These are phyloP conservation scores for Bipolaris cookei DNA, from an alignment of 2,329 filamentous ascomycete species.

Conservation along the genomic window DNA sequence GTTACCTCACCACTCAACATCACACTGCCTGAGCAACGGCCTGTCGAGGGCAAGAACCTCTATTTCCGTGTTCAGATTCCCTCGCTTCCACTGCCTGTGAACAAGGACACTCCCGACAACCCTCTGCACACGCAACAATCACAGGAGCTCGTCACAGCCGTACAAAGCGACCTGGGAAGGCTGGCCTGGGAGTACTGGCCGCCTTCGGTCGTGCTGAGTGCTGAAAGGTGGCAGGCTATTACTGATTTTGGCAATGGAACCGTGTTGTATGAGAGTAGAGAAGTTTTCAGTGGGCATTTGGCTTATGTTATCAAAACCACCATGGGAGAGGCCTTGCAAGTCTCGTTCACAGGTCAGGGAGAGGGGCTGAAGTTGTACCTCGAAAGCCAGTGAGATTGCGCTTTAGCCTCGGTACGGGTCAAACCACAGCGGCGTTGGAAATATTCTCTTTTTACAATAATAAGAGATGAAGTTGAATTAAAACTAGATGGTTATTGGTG, in stretches of 20 bases:
- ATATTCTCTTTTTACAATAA: too few species aligned
- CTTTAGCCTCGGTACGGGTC: background rate
- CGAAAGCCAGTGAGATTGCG: background rate
- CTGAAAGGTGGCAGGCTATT: constrained; percentile 40
- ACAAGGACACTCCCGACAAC: constrained; percentile 35
- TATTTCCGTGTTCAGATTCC: constrained; percentile 41
- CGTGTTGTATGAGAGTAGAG: constrained; percentile 41
- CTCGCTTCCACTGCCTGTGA: constrained; percentile 37
- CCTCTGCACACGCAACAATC: constrained; percentile 30
- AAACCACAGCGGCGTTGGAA: background rate
- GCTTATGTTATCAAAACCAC: constrained; percentile 22
- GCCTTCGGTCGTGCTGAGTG: constrained; percentile 17
- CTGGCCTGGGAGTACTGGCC: constrained; percentile 35
- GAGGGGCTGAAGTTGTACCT: constrained; percentile 34
- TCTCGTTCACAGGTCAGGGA: constrained; percentile 38
- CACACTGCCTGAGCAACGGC: constrained; percentile 33
- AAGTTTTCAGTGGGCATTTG: constrained; percentile 34
- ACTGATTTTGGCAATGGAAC: constrained; percentile 31
- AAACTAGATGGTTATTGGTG: background rate
- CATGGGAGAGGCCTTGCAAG: constrained; percentile 28
- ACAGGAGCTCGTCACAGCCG: constrained; percentile 38
- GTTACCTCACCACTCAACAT: constrained; percentile 28
- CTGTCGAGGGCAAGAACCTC: constrained; percentile 31
- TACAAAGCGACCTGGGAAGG: constrained; percentile 33
- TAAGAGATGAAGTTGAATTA: too few species aligned